A percentile compares a stretch with the other conserved stretches of the same genome.
phyloP scores from a whole-genome alignment of 306 rosid genomes.

The Fragaria vesca region DNA sequence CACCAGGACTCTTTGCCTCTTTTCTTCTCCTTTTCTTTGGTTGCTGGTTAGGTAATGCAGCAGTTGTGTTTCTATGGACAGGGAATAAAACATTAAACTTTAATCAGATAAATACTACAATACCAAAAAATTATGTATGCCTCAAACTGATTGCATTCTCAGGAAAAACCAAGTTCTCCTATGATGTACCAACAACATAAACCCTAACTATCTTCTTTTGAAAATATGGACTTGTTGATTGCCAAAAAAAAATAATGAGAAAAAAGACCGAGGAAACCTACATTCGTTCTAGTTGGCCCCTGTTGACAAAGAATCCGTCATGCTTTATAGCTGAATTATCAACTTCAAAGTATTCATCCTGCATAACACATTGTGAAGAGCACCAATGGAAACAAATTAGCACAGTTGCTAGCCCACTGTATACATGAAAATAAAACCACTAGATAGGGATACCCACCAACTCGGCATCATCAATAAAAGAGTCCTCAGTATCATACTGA shows the following conservation, averaged over 20 bases:
- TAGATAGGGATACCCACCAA: slow-evolving; percentile 57
- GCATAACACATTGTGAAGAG: slow-evolving; percentile 36
- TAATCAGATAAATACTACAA: not conserved
- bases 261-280: slow-evolving; percentile 43
- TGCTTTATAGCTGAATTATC: slow-evolving; percentile 90
- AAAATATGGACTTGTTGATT: not conserved
- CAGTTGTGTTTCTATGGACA: slow-evolving; percentile 50
- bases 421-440: slow-evolving; percentile 17
- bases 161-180: not conserved
- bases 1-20: slow-evolving; percentile 68
- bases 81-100: slow-evolving; percentile 23
- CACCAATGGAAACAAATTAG: slow-evolving; percentile 8
- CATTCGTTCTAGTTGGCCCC: slow-evolving; percentile 90
- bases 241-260: no score
- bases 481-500: slow-evolving; percentile 98
- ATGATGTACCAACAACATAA: not conserved
- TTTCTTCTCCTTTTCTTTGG: slow-evolving; percentile 94
- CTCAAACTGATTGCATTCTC: not conserved
- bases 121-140: not conserved
- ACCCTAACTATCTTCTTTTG: not conserved
- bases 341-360: slow-evolving; percentile 98
- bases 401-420: slow-evolving; percentile 20
- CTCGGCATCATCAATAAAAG: slow-evolving; percentile 95
- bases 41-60: slow-evolving; percentile 74
- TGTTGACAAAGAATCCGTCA: slow-evolving; percentile 91